These are phyloP conservation scores for Sclerotinia trifoliorum DNA, from an alignment of 2,329 filamentous ascomycete species.

Conservation along the genomic window DNA sequence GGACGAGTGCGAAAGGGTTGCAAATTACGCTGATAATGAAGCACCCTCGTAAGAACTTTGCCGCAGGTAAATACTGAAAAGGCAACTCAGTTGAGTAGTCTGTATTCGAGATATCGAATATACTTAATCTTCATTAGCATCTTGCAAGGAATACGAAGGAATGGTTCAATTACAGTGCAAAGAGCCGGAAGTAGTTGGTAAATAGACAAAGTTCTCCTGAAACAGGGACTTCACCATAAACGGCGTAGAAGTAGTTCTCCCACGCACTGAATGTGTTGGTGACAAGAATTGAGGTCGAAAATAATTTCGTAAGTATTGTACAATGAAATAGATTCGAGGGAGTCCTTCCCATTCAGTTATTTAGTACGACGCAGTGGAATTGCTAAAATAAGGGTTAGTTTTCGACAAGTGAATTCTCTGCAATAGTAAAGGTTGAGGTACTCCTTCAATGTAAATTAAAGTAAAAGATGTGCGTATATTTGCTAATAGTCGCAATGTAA, in stretches of 20 bases:
- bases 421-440: background rate
- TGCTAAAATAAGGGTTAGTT: background rate
- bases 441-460: background rate
- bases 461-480: background rate
- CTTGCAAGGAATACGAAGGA: background rate
- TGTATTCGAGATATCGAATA: background rate
- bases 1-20: background rate
- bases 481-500: background rate
- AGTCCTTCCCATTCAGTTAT: background rate
- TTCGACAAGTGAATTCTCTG: background rate
- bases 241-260: background rate
- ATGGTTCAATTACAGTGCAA: background rate
- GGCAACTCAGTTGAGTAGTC: background rate
- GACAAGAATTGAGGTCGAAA: background rate
- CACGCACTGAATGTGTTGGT: background rate
- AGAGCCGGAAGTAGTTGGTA: background rate
- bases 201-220: background rate
- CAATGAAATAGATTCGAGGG: background rate
- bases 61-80: background rate
- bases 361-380: background rate
- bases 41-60: background rate
- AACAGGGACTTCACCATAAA: background rate
- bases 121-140: background rate
- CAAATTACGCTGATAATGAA: background rate
- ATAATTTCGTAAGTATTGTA: background rate